Percentiles rank a stretch among this genome's conserved stretches.
Conservation (phyloP, 2,329 filamentous ascomycete species). For the Falciphora oryzae region DNA sequence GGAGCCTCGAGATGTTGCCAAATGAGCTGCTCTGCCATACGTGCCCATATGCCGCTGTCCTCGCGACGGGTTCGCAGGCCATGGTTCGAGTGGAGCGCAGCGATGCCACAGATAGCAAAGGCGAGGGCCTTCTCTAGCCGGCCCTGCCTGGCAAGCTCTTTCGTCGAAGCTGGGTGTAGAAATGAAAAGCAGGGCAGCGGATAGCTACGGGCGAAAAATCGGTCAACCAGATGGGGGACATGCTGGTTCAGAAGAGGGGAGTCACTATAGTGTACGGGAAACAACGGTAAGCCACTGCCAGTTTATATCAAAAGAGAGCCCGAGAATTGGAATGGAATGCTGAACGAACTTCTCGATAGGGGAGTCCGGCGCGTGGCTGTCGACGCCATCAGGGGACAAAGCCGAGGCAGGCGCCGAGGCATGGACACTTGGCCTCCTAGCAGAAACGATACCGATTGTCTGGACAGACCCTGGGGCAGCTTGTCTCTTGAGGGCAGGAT, state of each 20-base stretch:
- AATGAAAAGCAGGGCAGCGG: conserved; percentile 29
- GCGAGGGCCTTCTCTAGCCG: conserved; percentile 26
- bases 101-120: conserved; percentile 28
- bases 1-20: conserved; percentile 25
- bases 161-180: conserved; percentile 27
- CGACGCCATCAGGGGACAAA: conserved; percentile 6
- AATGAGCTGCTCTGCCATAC: conserved; percentile 26
- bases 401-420: background rate
- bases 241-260: background rate
- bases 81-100: conserved; percentile 22
- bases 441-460: background rate
- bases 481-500: conserved; percentile 13
- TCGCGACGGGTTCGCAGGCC: conserved; percentile 10
- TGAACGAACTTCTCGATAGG: background rate
- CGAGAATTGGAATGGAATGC: background rate
- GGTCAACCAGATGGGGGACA: conserved; percentile 18
- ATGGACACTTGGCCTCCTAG: background rate
- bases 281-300: background rate
- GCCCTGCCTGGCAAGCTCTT: conserved; percentile 23
- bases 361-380: conserved; percentile 1
- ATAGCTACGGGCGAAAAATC: conserved; percentile 26
- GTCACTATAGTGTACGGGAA: background rate
- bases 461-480: background rate
- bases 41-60: conserved; percentile 23
- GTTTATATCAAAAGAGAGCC: background rate